phyloP scores from a whole-genome alignment of 2,329 filamentous ascomycete genomes.

The Elsinoe necatrix region DNA sequence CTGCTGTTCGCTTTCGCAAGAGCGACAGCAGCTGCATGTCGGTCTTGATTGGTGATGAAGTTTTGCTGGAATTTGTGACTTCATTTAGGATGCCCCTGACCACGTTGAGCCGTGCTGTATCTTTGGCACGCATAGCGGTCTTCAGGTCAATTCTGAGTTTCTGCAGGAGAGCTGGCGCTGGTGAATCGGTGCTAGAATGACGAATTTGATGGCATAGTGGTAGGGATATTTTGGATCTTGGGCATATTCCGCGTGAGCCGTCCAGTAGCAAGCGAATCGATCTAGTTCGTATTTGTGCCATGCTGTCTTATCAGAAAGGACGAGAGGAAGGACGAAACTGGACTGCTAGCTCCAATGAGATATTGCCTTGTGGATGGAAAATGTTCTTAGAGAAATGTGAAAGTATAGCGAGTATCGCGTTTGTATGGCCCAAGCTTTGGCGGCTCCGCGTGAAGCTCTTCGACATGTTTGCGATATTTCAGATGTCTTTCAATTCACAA shows the following conservation, averaged over 20 bases:
- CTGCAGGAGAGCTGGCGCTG: constrained; percentile 35
- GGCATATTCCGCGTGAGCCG: not conserved
- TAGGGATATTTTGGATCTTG: not conserved
- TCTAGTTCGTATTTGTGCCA: not conserved
- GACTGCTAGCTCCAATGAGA: too few species aligned
- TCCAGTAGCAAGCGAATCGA: not conserved
- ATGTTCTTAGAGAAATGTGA: not conserved
- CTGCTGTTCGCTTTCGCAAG: constrained; percentile 55
- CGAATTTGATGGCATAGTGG: not conserved
- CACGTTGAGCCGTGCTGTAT: constrained; percentile 54
- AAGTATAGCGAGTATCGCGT: not conserved
- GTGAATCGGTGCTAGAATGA: constrained; percentile 20
- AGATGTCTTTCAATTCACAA: not conserved
- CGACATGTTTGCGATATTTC: constrained; percentile 1
- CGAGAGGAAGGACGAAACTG: too few species aligned
- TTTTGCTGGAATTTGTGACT: constrained; percentile 69
- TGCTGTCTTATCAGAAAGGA: not conserved
- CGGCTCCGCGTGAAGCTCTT: constrained; percentile 10
- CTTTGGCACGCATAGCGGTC: constrained; percentile 40
- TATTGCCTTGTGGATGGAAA: too few species aligned
- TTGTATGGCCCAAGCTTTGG: not conserved
- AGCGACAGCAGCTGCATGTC: constrained; percentile 62
- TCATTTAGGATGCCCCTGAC: constrained; percentile 61
- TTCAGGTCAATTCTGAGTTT: constrained; percentile 41
- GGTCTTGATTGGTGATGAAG: constrained; percentile 57